Conservation (phyloP, 2,329 filamentous ascomycete species). For the Calonectria fujianensis region DNA sequence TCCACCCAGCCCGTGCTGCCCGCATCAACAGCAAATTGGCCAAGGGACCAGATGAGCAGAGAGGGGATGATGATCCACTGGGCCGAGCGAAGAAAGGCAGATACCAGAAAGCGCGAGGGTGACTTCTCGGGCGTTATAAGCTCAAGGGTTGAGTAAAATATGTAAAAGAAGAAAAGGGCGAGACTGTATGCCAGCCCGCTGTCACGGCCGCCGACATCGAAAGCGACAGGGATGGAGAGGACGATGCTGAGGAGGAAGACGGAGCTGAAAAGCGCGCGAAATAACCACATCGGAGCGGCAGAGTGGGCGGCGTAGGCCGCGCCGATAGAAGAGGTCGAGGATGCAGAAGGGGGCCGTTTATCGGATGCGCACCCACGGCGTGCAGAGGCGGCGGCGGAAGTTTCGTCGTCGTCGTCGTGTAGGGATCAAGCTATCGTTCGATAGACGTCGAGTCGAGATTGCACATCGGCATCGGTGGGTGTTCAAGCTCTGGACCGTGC, state of each 20-base stretch:
- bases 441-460: constrained; percentile 46
- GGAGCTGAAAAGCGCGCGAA: constrained; percentile 85
- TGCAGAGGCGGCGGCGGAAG: constrained; percentile 34
- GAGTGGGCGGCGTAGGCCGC: constrained; percentile 55
- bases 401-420: constrained; percentile 43
- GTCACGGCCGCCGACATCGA: constrained; percentile 96
- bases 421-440: constrained; percentile 37
- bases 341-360: constrained; percentile 24
- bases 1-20: constrained; percentile 87
- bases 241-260: constrained; percentile 94
- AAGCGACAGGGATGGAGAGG: constrained; percentile 96
- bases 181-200: constrained; percentile 96
- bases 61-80: constrained; percentile 92
- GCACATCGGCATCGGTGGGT: constrained; percentile 49
- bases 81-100: constrained; percentile 81
- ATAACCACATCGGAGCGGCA: constrained; percentile 83
- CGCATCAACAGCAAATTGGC: constrained; percentile 95
- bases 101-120: constrained; percentile 82
- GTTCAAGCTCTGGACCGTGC: constrained; percentile 28
- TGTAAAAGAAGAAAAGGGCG: constrained; percentile 91
- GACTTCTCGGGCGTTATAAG: constrained; percentile 88
- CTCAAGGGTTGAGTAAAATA: constrained; percentile 87
- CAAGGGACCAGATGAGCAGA: constrained; percentile 94
- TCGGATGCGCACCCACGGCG: constrained; percentile 41
- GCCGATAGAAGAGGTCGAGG: constrained; percentile 48